Evolutionary conservation across 306 rosid species (phyloP), one percentile per base, ranked within the genome.

Genomic region (Cicer yamashitae): DNA sequence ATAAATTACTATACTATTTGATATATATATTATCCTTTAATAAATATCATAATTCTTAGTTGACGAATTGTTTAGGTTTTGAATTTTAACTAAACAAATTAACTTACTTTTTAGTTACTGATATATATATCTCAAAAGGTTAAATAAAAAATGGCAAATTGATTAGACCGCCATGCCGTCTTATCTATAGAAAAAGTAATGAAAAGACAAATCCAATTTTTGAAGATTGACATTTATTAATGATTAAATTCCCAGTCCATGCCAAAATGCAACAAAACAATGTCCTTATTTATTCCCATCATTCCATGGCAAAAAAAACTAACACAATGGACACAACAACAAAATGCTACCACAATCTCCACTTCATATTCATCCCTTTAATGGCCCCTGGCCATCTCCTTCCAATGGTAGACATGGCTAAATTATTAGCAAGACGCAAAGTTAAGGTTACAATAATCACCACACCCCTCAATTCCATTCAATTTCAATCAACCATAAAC

Each of bases 331-430:
- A 68, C 53, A 81, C 74, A 74, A 14, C 43, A 64, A 59, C 39
- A 5, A n/a, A 30, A 60, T 60, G 44, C 2, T 46, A 30, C 11
- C 77, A 30, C 6, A 72, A 67, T 39, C 87, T 81, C 60, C 94
- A 89, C 84, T 89, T 87, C 71, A 83, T 87, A 3, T 37, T 89
- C 6, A 20, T 89, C 18, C 94, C 94, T 0, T 69, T 89, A 10
- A 80, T 89, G 94, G 91, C 94, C 13, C 94, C 87, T 25, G 94
- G 94, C 70, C 94, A 89, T 45, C 80, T 87, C 85, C 80, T 89
- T 20, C 94, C 94, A 10, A 69, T 87, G 90, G 81, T 87, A 15
- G 94, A 89, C 76, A 82, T 87, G 77, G 90, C 91, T 15, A 82
- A 65, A 25, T 79, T 87, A 8, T 77, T 89, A 0, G 86, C 88